phyloP scores from a whole-genome alignment of 192 early-diverging fungal genomes.

The Chytriomyces sp. region DNA sequence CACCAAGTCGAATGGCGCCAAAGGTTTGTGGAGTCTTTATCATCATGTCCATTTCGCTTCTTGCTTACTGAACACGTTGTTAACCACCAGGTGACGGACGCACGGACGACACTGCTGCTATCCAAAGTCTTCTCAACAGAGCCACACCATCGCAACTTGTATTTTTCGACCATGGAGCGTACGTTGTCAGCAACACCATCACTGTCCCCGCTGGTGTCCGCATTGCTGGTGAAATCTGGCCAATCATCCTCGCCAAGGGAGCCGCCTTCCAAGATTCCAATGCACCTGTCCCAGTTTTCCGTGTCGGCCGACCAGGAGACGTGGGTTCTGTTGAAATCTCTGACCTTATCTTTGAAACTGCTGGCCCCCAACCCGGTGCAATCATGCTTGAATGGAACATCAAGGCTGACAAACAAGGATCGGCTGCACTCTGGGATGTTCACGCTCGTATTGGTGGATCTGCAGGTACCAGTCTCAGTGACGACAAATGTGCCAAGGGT shows the following conservation, averaged over 20 bases:
- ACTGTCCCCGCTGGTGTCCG: slow-evolving; percentile 41
- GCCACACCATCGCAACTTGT: slow-evolving; percentile 30
- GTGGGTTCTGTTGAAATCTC: slow-evolving; percentile 42
- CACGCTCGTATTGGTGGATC: slow-evolving; percentile 51
- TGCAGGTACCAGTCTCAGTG: slow-evolving; percentile 35
- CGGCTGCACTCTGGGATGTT: slow-evolving; percentile 47
- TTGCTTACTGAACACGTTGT: background rate
- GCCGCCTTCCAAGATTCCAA: slow-evolving; percentile 20
- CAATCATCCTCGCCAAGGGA: slow-evolving; percentile 40
- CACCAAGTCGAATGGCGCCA: slow-evolving; percentile 46
- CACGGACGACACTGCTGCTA: slow-evolving; percentile 47
- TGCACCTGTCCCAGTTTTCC: slow-evolving; percentile 37
- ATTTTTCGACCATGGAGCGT: slow-evolving; percentile 43
- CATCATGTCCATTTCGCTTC: too few relatives aligned
- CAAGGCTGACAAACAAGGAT: slow-evolving; percentile 24
- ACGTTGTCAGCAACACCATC: slow-evolving; percentile 41
- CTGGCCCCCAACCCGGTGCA: slow-evolving; percentile 43
- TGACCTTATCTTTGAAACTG: slow-evolving; percentile 19
- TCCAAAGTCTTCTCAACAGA: slow-evolving; percentile 34
- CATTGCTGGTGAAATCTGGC: slow-evolving; percentile 48
- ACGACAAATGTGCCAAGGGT: slow-evolving; percentile 23
- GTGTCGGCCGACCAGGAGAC: slow-evolving; percentile 47
- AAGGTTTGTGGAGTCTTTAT: slow-evolving; percentile 13
- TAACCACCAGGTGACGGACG: slow-evolving; percentile 33
- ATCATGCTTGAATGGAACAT: slow-evolving; percentile 52